Evolutionary conservation across 2,329 filamentous ascomycete species (phyloP), one percentile per base, ranked within the genome.

Genomic region (Whalleya microplaca): DNA sequence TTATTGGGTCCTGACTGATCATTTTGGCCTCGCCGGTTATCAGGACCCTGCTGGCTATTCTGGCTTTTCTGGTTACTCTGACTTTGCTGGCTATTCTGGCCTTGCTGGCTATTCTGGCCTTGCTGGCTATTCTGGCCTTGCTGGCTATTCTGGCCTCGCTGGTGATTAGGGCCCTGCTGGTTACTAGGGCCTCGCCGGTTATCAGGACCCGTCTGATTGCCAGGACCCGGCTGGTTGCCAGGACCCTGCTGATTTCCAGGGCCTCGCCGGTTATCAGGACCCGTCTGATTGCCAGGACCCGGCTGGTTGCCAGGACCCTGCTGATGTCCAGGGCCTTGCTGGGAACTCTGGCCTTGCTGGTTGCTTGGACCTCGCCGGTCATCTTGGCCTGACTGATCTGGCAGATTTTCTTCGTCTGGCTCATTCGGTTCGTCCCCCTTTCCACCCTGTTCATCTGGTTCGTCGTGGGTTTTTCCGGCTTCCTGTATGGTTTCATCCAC

Each of bases 401-500:
- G 27, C 6, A 12, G 27, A 16, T 37, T 37, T 16, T 37, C 6
- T 37, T 16, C 32, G 10, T 37, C 32, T 37, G 7, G 32, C 14
- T 37, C 32, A 42, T 46, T 21, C 1, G 37, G 32, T 14, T n/a
- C 20, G 5, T 49, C 44, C 18, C 29, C 37, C 9, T 41, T 9
- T 18, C 21, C 32, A 2, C 14, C 43, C n/a, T n/a, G 41, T 27
- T 50, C 37, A 8, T 48, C 48, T 6, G 46, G n/a, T 29, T 52
- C 29, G 4, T 49, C 54, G 3, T 27, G n/a, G n/a, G 10, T 16
- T 41, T 60, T 59, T n/a, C 63, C 52, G 21, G 59, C 63, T 44
- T 66, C 53, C 16, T 55, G 20, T 10, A 64, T 54, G 27, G 63
- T 47, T n/a, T 54, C 32, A 1, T 50, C 20, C 9, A 54, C 20